Conservation (phyloP, 1,284 basidiomycete genomes). For the Apiotrichum veenhuisii region DNA sequence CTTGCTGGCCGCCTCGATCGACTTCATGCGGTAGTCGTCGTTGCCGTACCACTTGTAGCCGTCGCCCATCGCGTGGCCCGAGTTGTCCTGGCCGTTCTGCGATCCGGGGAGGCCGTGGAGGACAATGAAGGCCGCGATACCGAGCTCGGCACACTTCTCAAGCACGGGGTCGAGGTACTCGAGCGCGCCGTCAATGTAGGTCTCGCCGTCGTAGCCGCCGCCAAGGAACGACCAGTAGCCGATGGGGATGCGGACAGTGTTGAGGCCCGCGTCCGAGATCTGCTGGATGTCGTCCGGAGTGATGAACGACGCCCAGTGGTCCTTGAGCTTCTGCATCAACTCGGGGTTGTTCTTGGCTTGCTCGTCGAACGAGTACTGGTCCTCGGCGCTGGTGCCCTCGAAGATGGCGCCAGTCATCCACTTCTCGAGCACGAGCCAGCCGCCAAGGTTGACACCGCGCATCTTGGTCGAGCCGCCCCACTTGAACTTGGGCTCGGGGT, state of each 20-base stretch:
- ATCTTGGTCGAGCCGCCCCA: slow-evolving; percentile 8
- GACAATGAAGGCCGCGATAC: slow-evolving; percentile 67
- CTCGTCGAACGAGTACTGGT: slow-evolving; percentile 44
- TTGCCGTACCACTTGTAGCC: slow-evolving; percentile 68
- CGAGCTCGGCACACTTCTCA: slow-evolving; percentile 68
- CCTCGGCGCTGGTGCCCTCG: slow-evolving; percentile 37
- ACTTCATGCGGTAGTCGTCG: slow-evolving; percentile 25
- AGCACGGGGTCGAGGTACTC: slow-evolving; percentile 59
- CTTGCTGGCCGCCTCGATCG: slow-evolving; percentile 23
- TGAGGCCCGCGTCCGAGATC: slow-evolving; percentile 40
- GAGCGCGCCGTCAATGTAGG: slow-evolving; percentile 54
- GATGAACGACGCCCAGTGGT: slow-evolving; percentile 45
- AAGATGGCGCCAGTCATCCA: slow-evolving; percentile 49
- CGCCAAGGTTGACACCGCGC: slow-evolving; percentile 48
- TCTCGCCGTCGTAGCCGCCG: slow-evolving; percentile 53
- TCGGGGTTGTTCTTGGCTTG: slow-evolving; percentile 37
- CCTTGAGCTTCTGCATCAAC: slow-evolving; percentile 18
- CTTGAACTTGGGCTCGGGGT: not conserved
- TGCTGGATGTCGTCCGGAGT: slow-evolving; percentile 68
- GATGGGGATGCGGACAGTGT: slow-evolving; percentile 46
- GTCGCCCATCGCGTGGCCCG: slow-evolving; percentile 60
- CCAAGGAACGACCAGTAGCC: slow-evolving; percentile 23
- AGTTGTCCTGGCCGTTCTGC: slow-evolving; percentile 77
- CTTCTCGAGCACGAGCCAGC: slow-evolving; percentile 46
- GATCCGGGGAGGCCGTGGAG: slow-evolving; percentile 77